phyloP scores from a whole-genome alignment of 495 filamentous ascomycete species.

The Daldinia concentrica region DNA sequence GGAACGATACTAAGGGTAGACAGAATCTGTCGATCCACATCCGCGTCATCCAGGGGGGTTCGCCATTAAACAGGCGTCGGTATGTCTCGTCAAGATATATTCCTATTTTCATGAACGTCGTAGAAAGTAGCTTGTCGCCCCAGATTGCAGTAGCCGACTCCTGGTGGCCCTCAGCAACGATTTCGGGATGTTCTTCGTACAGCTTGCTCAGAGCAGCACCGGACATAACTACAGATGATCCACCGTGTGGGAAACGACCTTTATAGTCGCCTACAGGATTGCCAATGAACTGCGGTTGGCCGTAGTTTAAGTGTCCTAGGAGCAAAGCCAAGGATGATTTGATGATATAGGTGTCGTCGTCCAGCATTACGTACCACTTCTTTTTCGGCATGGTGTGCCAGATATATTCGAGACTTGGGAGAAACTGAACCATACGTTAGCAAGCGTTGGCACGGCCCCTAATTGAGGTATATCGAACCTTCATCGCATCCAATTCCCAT shows the following conservation, averaged over 20 bases:
- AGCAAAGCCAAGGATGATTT: constrained; percentile 52
- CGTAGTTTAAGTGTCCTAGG: constrained; percentile 52
- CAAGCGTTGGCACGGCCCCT: background rate
- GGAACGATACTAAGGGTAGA: constrained; percentile 53
- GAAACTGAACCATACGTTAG: constrained; percentile 46
- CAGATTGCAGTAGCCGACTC: constrained; percentile 53
- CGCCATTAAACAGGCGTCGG: constrained; percentile 57
- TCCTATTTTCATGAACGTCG: constrained; percentile 50
- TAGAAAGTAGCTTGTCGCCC: constrained; percentile 57
- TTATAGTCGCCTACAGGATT: constrained; percentile 60
- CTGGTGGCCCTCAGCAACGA: constrained; percentile 46
- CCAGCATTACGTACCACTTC: constrained; percentile 59
- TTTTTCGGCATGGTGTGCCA: constrained; percentile 55
- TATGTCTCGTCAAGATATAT: constrained; percentile 57
- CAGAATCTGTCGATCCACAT: constrained; percentile 56
- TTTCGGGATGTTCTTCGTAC: constrained; percentile 44
- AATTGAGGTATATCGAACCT: constrained; percentile 45
- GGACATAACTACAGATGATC: constrained; percentile 56
- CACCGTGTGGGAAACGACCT: constrained; percentile 59
- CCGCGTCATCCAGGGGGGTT: constrained; percentile 52
- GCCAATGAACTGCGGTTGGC: constrained; percentile 56
- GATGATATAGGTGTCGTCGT: constrained; percentile 60
- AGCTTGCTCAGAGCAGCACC: constrained; percentile 52
- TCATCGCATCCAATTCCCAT: constrained; percentile 61
- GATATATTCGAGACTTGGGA: constrained; percentile 54